Percentiles rank a stretch among this genome's conserved stretches.
These are phyloP conservation scores for Juglanconis sp. DNA, from an alignment of 2,329 filamentous ascomycete species.

Conservation along the genomic window DNA sequence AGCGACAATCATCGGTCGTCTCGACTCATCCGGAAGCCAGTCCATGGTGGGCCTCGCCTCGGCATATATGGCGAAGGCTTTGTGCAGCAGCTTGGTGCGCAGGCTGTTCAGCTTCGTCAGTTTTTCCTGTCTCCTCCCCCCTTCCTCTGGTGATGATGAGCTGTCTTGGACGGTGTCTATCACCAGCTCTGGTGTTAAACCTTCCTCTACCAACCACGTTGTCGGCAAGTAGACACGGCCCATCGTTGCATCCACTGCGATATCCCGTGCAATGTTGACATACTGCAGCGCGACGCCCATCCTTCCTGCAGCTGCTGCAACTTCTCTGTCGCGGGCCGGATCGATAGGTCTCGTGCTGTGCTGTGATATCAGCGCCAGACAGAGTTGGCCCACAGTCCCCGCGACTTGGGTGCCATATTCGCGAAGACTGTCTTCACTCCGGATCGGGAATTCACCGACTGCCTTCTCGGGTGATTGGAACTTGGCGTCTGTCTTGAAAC, in stretches of 20 bases:
- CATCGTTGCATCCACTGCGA: slow-evolving; percentile 63
- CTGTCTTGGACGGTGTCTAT: slow-evolving; percentile 49
- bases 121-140: neutral
- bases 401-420: slow-evolving; percentile 66
- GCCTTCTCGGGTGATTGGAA: slow-evolving; percentile 37
- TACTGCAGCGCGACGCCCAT: slow-evolving; percentile 78
- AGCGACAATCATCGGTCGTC: slow-evolving; percentile 36
- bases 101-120: slow-evolving; percentile 36
- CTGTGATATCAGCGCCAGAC: slow-evolving; percentile 63
- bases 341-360: slow-evolving; percentile 40
- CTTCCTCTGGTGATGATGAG: slow-evolving; percentile 23
- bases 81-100: slow-evolving; percentile 52
- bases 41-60: slow-evolving; percentile 56
- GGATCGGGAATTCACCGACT: slow-evolving; percentile 50
- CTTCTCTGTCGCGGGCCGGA: slow-evolving; percentile 32
- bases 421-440: slow-evolving; percentile 55
- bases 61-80: slow-evolving; percentile 59
- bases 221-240: slow-evolving; percentile 66
- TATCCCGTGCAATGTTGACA: slow-evolving; percentile 73
- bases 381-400: slow-evolving; percentile 68
- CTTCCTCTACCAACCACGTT: slow-evolving; percentile 58
- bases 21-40: slow-evolving; percentile 55
- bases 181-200: slow-evolving; percentile 51
- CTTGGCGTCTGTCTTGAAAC: slow-evolving; percentile 65
- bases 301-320: slow-evolving; percentile 54